phyloP scores from a whole-genome alignment of 176 grass and related monocot species.

The Carex kokanica region DNA sequence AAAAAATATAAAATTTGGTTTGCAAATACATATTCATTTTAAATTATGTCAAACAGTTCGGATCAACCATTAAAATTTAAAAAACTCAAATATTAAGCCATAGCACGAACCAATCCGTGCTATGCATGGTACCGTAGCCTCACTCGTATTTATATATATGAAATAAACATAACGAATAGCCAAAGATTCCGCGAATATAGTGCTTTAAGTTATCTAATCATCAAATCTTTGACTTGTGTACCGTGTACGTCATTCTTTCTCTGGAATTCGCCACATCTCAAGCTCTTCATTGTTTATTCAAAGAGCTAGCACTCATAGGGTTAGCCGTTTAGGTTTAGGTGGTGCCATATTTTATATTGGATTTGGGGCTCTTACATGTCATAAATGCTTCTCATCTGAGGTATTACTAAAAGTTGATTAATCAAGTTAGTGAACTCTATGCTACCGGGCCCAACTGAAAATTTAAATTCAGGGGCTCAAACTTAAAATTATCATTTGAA shows the following conservation, averaged over 20 bases:
- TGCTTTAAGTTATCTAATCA: slow-evolving; percentile 12
- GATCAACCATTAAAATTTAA: no score
- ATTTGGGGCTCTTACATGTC: not conserved
- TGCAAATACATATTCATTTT: no score
- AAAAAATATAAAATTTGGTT: no score
- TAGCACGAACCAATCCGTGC: no score
- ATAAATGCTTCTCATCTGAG: not conserved
- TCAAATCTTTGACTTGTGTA: slow-evolving; percentile 9
- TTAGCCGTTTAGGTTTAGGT: not conserved
- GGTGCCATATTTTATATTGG: not conserved
- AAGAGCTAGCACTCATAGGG: not conserved
- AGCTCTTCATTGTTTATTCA: not conserved
- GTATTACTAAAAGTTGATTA: not conserved
- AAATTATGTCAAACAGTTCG: no score
- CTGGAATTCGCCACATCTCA: not conserved
- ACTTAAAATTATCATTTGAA: no score
- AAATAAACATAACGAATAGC: not conserved
- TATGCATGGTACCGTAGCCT: no score
- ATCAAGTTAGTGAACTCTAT: not conserved
- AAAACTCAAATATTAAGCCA: no score
- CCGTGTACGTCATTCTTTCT: not conserved
- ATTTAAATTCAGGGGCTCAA: no score
- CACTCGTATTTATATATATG: no score
- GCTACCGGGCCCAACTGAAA: no score
- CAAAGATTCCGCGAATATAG: slow-evolving; percentile 16